Conservation (phyloP, 2,329 filamentous ascomycete species). For the Domatiomyces catenatus region DNA sequence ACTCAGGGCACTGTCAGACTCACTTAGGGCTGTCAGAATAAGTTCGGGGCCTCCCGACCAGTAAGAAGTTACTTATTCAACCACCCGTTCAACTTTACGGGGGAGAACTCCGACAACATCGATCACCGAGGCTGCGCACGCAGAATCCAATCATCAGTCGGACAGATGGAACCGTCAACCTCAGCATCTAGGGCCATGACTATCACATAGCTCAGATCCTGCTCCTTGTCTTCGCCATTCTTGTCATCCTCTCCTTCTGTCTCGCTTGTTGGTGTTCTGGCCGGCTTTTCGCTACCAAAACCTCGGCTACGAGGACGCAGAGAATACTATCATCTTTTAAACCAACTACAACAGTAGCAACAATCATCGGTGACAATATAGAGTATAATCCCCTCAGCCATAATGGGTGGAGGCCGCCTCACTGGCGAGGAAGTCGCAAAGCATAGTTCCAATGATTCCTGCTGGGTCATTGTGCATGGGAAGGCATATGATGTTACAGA, state of each 20-base stretch:
- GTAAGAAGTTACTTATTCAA: too few relatives aligned
- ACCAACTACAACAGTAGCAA: conserved; percentile 10
- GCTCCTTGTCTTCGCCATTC: conserved; percentile 11
- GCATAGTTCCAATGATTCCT: conserved; percentile 69
- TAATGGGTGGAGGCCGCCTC: conserved; percentile 22
- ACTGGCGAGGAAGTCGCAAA: conserved; percentile 47
- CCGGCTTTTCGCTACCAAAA: not conserved
- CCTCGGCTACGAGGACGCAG: not conserved
- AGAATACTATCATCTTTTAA: not conserved
- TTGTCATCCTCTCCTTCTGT: conserved; percentile 10
- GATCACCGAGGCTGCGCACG: not conserved
- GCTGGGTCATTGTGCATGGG: conserved; percentile 83
- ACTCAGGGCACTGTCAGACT: too few relatives aligned
- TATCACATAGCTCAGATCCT: conserved; percentile 6
- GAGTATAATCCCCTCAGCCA: not conserved
- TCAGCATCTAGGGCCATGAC: not conserved
- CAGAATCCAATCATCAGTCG: not conserved
- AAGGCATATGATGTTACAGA: conserved; percentile 83
- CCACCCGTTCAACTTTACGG: too few relatives aligned
- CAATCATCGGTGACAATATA: not conserved
- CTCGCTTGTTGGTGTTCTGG: conserved; percentile 9
- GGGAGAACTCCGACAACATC: not conserved
- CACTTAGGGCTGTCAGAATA: too few relatives aligned
- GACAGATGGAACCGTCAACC: conserved; percentile 6
- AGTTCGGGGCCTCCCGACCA: too few relatives aligned